Evolutionary conservation across 768 basidiomycete species (phyloP).

Genomic region (Pleurotus salmoneostramineus): DNA sequence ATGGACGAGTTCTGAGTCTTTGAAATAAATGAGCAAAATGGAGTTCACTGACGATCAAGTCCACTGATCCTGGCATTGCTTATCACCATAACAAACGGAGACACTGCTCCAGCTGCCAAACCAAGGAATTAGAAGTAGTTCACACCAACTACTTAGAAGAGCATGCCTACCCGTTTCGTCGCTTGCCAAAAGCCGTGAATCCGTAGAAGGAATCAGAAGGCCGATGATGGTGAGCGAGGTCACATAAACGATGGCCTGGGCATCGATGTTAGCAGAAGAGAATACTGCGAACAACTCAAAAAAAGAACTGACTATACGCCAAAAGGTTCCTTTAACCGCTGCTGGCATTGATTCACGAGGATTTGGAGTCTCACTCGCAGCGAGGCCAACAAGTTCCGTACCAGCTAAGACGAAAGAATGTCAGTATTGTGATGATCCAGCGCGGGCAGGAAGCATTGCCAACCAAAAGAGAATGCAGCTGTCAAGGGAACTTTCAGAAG

Average conservation of each 20-base stretch:
- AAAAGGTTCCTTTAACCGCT: constrained; percentile 45
- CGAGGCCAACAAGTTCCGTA: constrained; percentile 43
- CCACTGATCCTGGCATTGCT: constrained; percentile 36
- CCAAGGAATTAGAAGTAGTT: not conserved
- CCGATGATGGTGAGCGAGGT: constrained; percentile 41
- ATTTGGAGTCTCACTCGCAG: constrained; percentile 42
- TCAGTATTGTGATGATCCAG: too few relatives aligned
- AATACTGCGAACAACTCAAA: not conserved
- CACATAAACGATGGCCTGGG: constrained; percentile 40
- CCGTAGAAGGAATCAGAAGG: constrained; percentile 30
- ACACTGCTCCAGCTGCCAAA: constrained; percentile 24
- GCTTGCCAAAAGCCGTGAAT: constrained; percentile 31
- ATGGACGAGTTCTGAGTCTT: not conserved
- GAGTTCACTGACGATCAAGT: constrained; percentile 29
- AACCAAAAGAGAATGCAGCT: constrained; percentile 38
- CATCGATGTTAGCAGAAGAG: not conserved
- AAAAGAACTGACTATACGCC: constrained; percentile 34
- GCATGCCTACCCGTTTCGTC: constrained; percentile 25
- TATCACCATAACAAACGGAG: constrained; percentile 42
- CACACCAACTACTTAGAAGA: too few relatives aligned
- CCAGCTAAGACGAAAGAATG: constrained; percentile 26
- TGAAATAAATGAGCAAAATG: not conserved
- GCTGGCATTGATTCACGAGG: constrained; percentile 37
- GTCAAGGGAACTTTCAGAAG: not conserved
- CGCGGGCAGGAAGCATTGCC: not conserved